A percentile compares a stretch with the other conserved stretches of the same genome.
phyloP scores from a whole-genome alignment of 2,329 filamentous ascomycete genomes.

The Sclerotinia sclerotiorum region DNA sequence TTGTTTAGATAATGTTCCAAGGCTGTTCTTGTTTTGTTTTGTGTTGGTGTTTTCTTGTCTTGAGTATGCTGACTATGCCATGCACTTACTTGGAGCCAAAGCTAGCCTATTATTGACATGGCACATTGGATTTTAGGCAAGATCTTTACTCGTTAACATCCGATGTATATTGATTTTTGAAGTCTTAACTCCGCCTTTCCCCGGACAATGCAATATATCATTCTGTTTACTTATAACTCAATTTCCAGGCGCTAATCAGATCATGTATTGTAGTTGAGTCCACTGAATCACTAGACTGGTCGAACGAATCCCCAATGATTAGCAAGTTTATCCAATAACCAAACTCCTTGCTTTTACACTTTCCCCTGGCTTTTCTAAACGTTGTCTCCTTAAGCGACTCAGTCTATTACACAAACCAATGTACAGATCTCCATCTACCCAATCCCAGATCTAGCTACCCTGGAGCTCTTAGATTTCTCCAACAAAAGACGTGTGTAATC shows the following conservation, averaged over 20 bases:
- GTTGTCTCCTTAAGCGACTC: no score
- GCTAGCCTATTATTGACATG: not conserved
- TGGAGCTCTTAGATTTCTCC: no score
- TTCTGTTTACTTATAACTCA: no score
- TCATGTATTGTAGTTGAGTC: no score
- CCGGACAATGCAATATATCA: no score
- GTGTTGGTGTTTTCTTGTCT: not conserved
- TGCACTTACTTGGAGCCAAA: not conserved
- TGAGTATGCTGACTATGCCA: not conserved
- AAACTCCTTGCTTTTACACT: no score
- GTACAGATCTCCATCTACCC: no score
- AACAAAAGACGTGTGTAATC: not conserved
- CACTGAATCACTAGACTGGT: no score
- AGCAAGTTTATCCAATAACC: no score
- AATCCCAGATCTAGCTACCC: not conserved
- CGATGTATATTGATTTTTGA: not conserved
- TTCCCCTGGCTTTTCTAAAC: no score
- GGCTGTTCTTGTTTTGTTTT: not conserved
- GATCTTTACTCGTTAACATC: not conserved
- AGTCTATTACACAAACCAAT: no score
- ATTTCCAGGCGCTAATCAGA: not conserved
- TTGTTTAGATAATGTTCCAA: not conserved
- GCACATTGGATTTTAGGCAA: not conserved
- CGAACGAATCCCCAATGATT: no score
- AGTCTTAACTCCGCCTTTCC: not conserved